phyloP scores from a whole-genome alignment of 164 flowering plant species.

The Magnolia kwangsiensis region DNA sequence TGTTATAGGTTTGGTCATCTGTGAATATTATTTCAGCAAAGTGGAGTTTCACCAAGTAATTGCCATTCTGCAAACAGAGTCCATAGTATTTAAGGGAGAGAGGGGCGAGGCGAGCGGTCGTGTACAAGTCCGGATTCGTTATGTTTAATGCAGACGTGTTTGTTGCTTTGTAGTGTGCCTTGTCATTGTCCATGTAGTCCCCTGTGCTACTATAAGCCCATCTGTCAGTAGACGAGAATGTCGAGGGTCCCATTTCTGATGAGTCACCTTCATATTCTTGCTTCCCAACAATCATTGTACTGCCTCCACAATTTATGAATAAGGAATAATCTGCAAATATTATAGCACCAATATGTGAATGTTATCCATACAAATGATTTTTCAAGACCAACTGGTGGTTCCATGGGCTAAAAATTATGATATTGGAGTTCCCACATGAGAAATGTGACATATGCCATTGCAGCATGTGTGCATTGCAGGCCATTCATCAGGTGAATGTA shows the following conservation, averaged over 20 bases:
- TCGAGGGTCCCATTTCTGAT: constrained; percentile 33
- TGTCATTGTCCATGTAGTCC: background rate
- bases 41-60: constrained; percentile 13
- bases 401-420: background rate
- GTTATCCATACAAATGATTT: background rate
- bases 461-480: background rate
- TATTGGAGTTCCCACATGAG: background rate
- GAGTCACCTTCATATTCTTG: constrained; percentile 50
- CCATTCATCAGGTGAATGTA: background rate
- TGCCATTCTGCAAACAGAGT: constrained; percentile 10
- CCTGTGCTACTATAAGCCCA: constrained; percentile 20
- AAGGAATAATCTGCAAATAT: constrained; percentile 25
- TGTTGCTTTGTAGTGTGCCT: background rate
- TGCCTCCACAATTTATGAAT: constrained; percentile 51
- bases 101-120: constrained; percentile 12
- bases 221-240: constrained; percentile 21
- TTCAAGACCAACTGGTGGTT: background rate
- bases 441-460: background rate
- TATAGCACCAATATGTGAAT: background rate
- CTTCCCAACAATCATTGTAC: constrained; percentile 17
- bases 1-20: constrained; percentile 9
- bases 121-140: constrained; percentile 4
- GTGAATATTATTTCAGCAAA: constrained; percentile 13
- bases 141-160: constrained; percentile 6
- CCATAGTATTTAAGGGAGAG: constrained; percentile 11